These are phyloP conservation scores for Xerophyta viscosa DNA, from an alignment of 106 monocot species.

Conservation along the genomic window DNA sequence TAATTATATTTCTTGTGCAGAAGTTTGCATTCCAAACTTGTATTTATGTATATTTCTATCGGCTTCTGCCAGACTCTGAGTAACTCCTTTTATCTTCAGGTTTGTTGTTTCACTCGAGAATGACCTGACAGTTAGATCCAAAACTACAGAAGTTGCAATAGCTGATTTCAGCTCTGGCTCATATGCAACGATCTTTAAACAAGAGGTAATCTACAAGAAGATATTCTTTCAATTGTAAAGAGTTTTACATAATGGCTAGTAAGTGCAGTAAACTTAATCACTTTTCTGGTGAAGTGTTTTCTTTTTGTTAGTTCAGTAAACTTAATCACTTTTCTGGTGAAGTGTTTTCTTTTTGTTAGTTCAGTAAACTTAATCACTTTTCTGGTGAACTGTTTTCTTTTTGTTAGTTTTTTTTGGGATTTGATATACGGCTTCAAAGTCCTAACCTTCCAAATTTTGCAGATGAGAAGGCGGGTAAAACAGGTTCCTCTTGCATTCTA, in stretches of 20 bases:
- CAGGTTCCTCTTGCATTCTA: conserved; percentile 93
- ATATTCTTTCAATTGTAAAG: no score
- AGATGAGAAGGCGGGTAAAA: conserved; percentile 72
- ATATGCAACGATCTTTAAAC: conserved; percentile 69
- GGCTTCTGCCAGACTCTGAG: no score
- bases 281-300: no score
- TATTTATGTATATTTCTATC: no score
- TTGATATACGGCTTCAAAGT: no score
- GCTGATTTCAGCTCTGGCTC: conserved; percentile 90
- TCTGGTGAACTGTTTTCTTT: neutral
- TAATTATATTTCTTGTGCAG: no score
- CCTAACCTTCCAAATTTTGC: conserved; percentile 18
- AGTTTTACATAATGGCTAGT: no score
- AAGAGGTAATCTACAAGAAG: conserved; percentile 44
- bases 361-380: neutral
- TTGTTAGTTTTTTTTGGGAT: neutral
- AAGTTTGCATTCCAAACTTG: no score
- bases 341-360: neutral
- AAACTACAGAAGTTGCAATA: conserved; percentile 71
- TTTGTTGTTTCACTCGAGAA: conserved; percentile 83
- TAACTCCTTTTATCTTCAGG: conserved; percentile 20
- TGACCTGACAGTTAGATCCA: conserved; percentile 79
- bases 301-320: no score
- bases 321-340: no score
- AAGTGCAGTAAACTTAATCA: no score